Percentiles rank a stretch among this genome's conserved stretches.
Conservation (phyloP, 768 basidiomycete species). For the Amanita inopinata region DNA sequence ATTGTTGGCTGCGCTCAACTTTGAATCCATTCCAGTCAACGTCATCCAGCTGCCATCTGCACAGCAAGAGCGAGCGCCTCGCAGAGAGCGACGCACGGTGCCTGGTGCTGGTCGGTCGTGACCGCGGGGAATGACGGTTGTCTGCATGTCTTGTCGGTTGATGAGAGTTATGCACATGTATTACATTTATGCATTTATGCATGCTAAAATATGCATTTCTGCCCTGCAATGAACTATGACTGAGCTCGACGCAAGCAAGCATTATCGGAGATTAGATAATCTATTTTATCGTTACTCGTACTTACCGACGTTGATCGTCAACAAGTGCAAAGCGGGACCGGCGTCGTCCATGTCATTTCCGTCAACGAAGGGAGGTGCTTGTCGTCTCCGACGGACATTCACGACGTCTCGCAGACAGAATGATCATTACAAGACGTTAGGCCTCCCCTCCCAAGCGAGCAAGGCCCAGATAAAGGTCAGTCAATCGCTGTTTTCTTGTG, state of each 20-base stretch:
- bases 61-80: constrained; percentile 57
- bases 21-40: constrained; percentile 79
- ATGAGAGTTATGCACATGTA: constrained; percentile 8
- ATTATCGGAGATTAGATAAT: too few relatives aligned
- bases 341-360: not conserved
- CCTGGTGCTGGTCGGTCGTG: constrained; percentile 61
- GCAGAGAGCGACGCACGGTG: constrained; percentile 70
- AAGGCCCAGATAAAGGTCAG: constrained; percentile 35
- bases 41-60: constrained; percentile 58
- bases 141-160: not conserved
- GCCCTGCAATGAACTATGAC: too few relatives aligned
- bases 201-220: constrained; percentile 3
- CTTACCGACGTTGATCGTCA: not conserved
- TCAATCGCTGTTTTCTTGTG: not conserved
- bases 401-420: constrained; percentile 15
- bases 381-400: constrained; percentile 12
- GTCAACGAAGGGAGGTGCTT: not conserved
- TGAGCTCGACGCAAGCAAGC: too few relatives aligned
- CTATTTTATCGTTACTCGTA: too few relatives aligned
- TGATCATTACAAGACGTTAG: constrained; percentile 32
- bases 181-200: not conserved
- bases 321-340: not conserved
- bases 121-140: not conserved
- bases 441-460: constrained; percentile 25
- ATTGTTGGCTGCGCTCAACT: constrained; percentile 86